Percentiles rank a stretch among this genome's conserved stretches.
Conservation (phyloP, 2,329 filamentous ascomycete species). For the Plenodomus lindquistii region DNA sequence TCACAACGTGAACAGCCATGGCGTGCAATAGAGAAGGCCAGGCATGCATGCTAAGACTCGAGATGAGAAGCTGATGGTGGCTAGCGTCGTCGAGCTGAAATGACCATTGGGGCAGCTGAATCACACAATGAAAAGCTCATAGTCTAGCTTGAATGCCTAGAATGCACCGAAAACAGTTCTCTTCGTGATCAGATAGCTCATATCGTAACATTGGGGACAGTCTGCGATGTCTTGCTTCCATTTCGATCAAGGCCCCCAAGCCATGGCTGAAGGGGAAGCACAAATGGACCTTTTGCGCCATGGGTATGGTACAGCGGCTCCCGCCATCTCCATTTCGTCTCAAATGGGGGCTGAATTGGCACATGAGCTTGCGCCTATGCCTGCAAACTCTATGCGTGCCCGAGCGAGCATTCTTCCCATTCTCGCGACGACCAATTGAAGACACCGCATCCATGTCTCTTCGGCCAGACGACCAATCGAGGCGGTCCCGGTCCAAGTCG, state of each 20-base stretch:
- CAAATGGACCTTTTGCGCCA: neutral
- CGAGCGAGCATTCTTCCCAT: conserved; percentile 1
- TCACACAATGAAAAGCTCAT: neutral
- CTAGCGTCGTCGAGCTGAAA: neutral
- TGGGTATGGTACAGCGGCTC: conserved; percentile 13
- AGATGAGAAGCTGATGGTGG: neutral
- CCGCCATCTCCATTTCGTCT: conserved; percentile 23
- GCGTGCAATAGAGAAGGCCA: conserved; percentile 2
- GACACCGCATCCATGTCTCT: conserved; percentile 41
- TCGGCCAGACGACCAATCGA: conserved; percentile 46
- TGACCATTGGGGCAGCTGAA: neutral
- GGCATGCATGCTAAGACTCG: neutral
- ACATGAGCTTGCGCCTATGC: neutral
- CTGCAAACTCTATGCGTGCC: conserved; percentile 3
- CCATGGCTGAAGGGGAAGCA: conserved; percentile 9
- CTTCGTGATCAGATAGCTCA: neutral
- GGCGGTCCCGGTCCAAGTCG: conserved; percentile 50
- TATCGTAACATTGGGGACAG: neutral
- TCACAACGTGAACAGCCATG: conserved; percentile 4
- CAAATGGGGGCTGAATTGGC: neutral
- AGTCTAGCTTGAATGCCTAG: too few species aligned
- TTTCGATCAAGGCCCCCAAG: conserved; percentile 16
- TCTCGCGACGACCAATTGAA: neutral
- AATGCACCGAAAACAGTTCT: too few species aligned
- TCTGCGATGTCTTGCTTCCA: neutral